Base-by-base conservation (phyloP, 2,329 filamentous ascomycete genomes). In the Aspergillus carbonarius region DNA sequence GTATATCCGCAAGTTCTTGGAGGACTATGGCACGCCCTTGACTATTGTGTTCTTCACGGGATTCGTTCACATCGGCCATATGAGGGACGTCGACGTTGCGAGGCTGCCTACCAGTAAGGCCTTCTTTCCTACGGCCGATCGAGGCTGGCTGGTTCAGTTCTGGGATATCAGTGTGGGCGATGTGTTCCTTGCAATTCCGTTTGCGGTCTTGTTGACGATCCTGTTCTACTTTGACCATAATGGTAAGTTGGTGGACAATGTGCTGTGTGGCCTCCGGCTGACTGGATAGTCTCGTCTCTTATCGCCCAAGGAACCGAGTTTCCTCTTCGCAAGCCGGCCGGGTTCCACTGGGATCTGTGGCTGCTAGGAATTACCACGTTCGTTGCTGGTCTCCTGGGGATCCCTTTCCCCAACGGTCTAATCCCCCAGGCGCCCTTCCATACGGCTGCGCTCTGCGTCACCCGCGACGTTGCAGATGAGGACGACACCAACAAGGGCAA, bases 141-240 rank as follows among this genome's bases (percentile, higher is more conserved):
- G 91, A 40, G 78, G 80, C 46, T 96, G 92, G 92, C 82, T 96
- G 55, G 85, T 96, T 25, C 81, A 86, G 62, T 93, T 96, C 68
- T 95, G 91, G 91, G 82, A 93, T 64, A 82, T 96, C 55, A 79
- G 79, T 47, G 85, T 89, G 5, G 83, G 82, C 0, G 88, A 96
- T 57, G 82, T 95, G 6, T 96, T 96, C 70, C 80, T 92, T 44
- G 92, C 92, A 1, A 83, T 96, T n/a, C 92, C 92, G 0, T 96
- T 96, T 76, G 92, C 91, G 0, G 70, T 96, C 34, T 79, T 96
- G 1, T 79, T 96, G 15, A 96, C 92, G 0, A 87, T 96, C 20
- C 77, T 96, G 4, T 96, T 96, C 72, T 96, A 89, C 79, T 96
- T 95, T 72, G 92, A 96, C 69, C 92, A 96, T 70, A 96, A 95